phyloP scores from a whole-genome alignment of 2,329 filamentous ascomycete species.

The Ceratocystis diversiconidia region DNA sequence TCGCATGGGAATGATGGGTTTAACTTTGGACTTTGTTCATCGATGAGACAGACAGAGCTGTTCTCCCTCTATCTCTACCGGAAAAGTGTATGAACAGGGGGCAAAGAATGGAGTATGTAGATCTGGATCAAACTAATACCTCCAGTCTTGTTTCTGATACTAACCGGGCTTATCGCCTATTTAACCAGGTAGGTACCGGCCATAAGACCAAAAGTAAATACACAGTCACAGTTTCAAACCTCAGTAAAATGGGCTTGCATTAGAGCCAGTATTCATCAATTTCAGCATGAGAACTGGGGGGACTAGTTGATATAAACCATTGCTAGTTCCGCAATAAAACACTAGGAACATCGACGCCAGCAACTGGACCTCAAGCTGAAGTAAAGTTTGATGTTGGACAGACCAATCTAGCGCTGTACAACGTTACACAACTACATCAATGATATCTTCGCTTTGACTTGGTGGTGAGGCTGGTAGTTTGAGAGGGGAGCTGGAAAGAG shows the following conservation, averaged over 20 bases:
- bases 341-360: not conserved
- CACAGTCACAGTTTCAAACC: not conserved
- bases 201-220: not conserved
- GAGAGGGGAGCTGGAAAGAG: not conserved
- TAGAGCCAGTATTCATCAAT: not conserved
- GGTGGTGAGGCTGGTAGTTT: not conserved
- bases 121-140: not conserved
- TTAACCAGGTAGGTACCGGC: not conserved
- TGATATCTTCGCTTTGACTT: not conserved
- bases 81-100: not conserved
- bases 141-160: not conserved
- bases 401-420: constrained; percentile 2
- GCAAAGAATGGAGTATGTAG: not conserved
- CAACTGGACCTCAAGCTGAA: not conserved
- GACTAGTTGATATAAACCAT: not conserved
- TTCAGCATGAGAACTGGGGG: not conserved
- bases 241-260: not conserved
- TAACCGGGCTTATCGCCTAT: not conserved
- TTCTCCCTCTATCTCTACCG: not conserved
- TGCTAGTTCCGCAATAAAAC: not conserved
- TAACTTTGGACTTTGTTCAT: not conserved
- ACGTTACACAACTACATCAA: constrained; percentile 3
- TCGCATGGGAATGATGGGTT: too few species aligned
- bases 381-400: constrained; percentile 7
- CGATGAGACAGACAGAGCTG: not conserved